Evolutionary conservation across 2,329 filamentous ascomycete genomes (phyloP).

Genomic region (Blastomyces parvus): DNA sequence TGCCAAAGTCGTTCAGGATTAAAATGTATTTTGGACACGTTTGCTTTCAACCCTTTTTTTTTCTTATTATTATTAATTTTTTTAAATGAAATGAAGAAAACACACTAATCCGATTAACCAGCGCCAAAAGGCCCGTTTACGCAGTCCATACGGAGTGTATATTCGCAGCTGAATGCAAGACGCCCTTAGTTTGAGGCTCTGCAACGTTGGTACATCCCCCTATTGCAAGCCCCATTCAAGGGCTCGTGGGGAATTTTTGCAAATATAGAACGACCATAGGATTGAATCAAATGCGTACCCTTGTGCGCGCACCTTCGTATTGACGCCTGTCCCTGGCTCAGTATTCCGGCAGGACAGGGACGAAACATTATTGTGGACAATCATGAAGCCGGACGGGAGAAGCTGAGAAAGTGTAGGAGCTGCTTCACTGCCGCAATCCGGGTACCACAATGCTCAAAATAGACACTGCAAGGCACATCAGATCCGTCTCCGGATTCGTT

Average conservation of each 20-base stretch:
- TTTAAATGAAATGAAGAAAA: neutral
- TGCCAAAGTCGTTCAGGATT: neutral
- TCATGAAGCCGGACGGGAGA: neutral
- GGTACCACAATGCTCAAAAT: neutral
- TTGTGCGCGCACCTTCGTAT: neutral
- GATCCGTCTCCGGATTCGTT: neutral
- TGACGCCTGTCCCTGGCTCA: neutral
- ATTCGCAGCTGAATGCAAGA: neutral
- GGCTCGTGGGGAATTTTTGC: neutral
- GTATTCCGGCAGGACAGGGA: neutral
- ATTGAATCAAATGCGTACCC: neutral
- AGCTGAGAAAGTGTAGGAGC: neutral
- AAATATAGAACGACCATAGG: neutral
- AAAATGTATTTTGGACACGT: neutral
- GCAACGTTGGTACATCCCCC: neutral
- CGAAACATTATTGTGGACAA: neutral
- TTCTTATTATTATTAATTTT: neutral
- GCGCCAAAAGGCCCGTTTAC: neutral
- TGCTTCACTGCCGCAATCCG: neutral
- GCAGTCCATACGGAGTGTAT: neutral
- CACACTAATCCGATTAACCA: neutral
- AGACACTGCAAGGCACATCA: conserved; percentile 1
- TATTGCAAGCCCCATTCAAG: neutral
- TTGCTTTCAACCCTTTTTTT: neutral
- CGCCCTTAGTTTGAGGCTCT: conserved; percentile 4